These are phyloP conservation scores for Fusarium robinianum DNA, from an alignment of 2,329 filamentous ascomycete species.

Conservation along the genomic window DNA sequence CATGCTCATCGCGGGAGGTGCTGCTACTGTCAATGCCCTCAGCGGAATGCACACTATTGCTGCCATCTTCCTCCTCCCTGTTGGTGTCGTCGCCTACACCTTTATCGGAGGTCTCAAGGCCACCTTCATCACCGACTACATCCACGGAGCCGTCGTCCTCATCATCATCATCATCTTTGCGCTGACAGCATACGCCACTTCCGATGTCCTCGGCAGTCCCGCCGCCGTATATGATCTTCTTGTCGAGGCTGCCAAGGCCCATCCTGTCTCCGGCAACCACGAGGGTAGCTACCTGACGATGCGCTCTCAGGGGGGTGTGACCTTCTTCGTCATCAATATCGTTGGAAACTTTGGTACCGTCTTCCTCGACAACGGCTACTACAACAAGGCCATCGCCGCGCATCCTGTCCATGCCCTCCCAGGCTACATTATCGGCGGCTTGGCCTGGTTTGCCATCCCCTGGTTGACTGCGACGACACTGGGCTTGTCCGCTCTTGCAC, in stretches of 20 bases:
- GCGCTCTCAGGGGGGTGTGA: constrained; percentile 69
- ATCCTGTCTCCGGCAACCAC: constrained; percentile 79
- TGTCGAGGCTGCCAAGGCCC: constrained; percentile 65
- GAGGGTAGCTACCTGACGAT: constrained; percentile 86
- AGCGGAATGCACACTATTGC: constrained; percentile 64
- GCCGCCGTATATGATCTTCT: constrained; percentile 77
- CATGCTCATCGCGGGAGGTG: constrained; percentile 82
- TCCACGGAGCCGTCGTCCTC: constrained; percentile 79
- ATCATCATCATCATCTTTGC: constrained; percentile 85
- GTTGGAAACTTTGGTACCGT: constrained; percentile 84
- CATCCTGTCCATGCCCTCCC: constrained; percentile 82
- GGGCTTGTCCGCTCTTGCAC: constrained; percentile 77
- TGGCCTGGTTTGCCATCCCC: constrained; percentile 89
- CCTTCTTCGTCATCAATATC: constrained; percentile 88
- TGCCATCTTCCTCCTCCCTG: constrained; percentile 79
- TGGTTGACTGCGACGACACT: constrained; percentile 90
- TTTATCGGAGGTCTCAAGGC: constrained; percentile 79
- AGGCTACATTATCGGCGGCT: constrained; percentile 85
- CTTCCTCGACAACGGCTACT: constrained; percentile 88
- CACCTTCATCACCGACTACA: constrained; percentile 81
- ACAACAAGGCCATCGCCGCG: constrained; percentile 92
- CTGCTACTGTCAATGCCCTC: constrained; percentile 55
- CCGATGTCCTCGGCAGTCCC: constrained; percentile 72
- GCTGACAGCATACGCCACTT: constrained; percentile 78
- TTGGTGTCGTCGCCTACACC: constrained; percentile 77